Base-by-base conservation (phyloP, 2,329 filamentous ascomycete species). In the Aspergillus sp. region DNA sequence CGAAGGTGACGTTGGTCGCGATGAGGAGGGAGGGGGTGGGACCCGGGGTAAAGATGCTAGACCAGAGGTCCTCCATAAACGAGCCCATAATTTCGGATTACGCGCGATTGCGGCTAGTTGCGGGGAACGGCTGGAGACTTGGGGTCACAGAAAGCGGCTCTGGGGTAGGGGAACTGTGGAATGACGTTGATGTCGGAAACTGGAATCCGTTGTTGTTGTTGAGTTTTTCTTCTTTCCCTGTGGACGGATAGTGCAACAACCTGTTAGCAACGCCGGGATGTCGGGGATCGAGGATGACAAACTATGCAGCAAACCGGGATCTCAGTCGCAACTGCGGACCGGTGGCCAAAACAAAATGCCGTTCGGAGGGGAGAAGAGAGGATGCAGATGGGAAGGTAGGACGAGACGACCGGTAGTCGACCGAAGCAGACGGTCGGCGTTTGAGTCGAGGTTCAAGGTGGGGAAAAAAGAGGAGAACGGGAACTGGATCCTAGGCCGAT, bases 31-130 rank as follows among this genome's bases (percentile, higher is more conserved):
- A 90, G 13, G 91, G 91, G 0, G 93, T 97, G 50, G 94, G 87
- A 59, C 95, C 95, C 0, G 94, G 91, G 5, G 90, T 95, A 84
- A 98, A 97, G 82, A 98, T 88, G 72, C 91, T 96, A 73, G 90
- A 86, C 90, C 92, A 96, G 62, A 97, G 89, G 67, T 93, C 86
- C 72, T 87, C 83, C 64, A 96, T 71, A 77, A 88, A 88, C 67
- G 75, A 78, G 42, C 74, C 74, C 79, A 81, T 81, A 36, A 49
- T 55, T 52, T 48, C 30, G 50, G 56, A 25, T 56, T 56, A 50
- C 27, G 38, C 19, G 48, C 44, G 54, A 54, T 57, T 48, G 59
- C 41, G 42, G 48, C 30, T 42, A 30, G 19, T 49, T 53, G 55
- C 39, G 50, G 61, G 41, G 44, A 54, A 44, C 54, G 51, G 19